These are phyloP conservation scores for Aspergillus transmontanensis DNA, from an alignment of 2,329 filamentous ascomycete genomes.

Conservation along the genomic window DNA sequence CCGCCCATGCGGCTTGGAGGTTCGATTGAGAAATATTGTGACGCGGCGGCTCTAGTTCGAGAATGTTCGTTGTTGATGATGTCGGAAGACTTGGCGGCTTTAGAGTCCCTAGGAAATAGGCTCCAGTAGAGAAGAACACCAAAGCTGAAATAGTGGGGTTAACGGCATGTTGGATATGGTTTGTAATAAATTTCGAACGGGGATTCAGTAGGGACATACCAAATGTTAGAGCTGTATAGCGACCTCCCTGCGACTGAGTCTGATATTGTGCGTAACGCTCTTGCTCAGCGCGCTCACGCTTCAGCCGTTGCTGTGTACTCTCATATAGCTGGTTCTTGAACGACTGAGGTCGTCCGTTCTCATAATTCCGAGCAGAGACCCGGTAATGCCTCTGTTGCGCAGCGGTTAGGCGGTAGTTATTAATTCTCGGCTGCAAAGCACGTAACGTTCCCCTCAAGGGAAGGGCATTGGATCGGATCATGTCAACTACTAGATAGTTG, in stretches of 20 bases:
- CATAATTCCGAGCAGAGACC: constrained; percentile 20
- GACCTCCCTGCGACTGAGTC: constrained; percentile 41
- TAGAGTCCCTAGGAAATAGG: constrained; percentile 59
- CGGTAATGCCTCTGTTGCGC: constrained; percentile 24
- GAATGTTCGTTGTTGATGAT: constrained; percentile 61
- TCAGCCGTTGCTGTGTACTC: constrained; percentile 60
- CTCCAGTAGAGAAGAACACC: constrained; percentile 52
- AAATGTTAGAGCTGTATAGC: constrained; percentile 41
- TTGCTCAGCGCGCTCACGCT: constrained; percentile 61
- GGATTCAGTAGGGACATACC: constrained; percentile 25
- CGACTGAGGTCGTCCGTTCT: constrained; percentile 41
- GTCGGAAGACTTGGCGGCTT: constrained; percentile 50
- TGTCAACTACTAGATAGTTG: constrained; percentile 9
- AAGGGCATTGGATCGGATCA: constrained; percentile 24
- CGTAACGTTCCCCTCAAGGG: constrained; percentile 23
- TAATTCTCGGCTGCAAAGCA: constrained; percentile 15
- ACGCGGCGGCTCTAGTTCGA: constrained; percentile 49
- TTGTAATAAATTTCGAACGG: not conserved
- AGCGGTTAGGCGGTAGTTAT: constrained; percentile 2
- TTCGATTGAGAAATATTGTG: constrained; percentile 61
- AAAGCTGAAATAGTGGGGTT: constrained; percentile 46
- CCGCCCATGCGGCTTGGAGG: constrained; percentile 66
- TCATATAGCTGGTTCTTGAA: constrained; percentile 66
- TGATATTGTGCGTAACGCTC: constrained; percentile 51
- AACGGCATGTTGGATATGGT: constrained; percentile 6